A percentile compares a stretch with the other conserved stretches of the same genome.
These are phyloP conservation scores for Prunus fruticosa DNA, from an alignment of 306 rosid species.

Conservation along the genomic window DNA sequence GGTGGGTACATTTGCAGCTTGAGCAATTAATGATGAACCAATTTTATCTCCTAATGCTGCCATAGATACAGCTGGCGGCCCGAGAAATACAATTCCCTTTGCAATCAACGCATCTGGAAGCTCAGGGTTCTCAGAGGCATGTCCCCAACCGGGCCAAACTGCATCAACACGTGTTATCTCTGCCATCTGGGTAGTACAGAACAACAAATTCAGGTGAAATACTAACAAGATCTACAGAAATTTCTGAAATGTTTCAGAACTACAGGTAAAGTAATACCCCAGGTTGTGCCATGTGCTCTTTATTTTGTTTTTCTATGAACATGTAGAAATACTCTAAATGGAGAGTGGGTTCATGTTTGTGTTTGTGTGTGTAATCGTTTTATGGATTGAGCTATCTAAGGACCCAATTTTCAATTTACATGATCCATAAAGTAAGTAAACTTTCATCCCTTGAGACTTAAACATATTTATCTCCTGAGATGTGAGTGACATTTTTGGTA, in stretches of 20 bases:
- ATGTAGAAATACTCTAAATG: neutral
- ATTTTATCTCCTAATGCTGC: conserved; percentile 99
- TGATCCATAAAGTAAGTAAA: neutral
- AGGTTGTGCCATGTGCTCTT: neutral
- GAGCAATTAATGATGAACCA: conserved; percentile 98
- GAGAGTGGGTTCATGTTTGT: neutral
- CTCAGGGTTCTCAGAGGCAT: conserved; percentile 98
- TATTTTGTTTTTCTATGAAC: neutral
- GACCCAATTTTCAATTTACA: neutral
- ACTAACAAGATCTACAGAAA: conserved; percentile 11
- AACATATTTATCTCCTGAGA: too few species aligned
- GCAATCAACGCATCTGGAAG: conserved; percentile 92
- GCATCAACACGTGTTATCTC: conserved; percentile 98
- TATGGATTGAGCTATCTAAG: neutral
- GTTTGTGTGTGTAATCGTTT: neutral
- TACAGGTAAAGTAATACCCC: neutral
- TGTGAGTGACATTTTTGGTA: neutral
- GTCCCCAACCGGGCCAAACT: conserved; percentile 99
- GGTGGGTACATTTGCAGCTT: conserved; percentile 96
- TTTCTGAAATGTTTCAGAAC: conserved; percentile 4
- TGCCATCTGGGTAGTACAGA: conserved; percentile 60
- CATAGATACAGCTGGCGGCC: conserved; percentile 93
- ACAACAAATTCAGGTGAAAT: conserved; percentile 15
- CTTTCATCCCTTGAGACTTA: neutral
- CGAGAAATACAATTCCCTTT: conserved; percentile 90